Percentiles rank a stretch among this genome's conserved stretches.
These are phyloP conservation scores for Tympanopsis confertula DNA, from an alignment of 2,329 filamentous ascomycete species.

Conservation along the genomic window DNA sequence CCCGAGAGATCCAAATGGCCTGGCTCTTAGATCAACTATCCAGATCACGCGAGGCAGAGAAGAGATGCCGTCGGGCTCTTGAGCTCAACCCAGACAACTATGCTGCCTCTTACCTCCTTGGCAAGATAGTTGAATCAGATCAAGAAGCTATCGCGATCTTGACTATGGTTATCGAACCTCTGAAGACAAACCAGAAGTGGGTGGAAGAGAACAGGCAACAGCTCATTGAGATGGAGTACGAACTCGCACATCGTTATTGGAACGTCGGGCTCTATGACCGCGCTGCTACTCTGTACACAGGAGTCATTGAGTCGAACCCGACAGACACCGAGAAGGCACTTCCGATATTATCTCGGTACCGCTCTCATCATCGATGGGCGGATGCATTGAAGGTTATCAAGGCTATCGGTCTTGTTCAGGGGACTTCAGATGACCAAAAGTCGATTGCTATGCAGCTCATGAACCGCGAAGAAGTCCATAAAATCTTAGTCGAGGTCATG, in stretches of 20 bases:
- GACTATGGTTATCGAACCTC: constrained; percentile 9
- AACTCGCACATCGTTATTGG: neutral
- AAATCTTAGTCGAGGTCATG: too few species aligned
- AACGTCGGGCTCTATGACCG: neutral
- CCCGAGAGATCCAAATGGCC: constrained; percentile 13
- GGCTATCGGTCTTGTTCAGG: too few species aligned
- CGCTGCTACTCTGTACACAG: neutral
- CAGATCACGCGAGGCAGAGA: constrained; percentile 10
- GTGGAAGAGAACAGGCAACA: constrained; percentile 9
- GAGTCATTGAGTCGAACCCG: neutral
- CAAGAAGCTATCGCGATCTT: constrained; percentile 6
- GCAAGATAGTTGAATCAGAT: constrained; percentile 10
- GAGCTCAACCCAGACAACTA: constrained; percentile 15
- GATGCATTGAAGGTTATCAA: too few species aligned
- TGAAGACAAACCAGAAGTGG: constrained; percentile 12
- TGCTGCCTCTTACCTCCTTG: constrained; percentile 16
- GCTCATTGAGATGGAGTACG: neutral
- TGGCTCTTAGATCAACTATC: constrained; percentile 11
- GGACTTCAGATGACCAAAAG: too few species aligned
- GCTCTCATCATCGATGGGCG: neutral
- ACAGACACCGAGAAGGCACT: neutral
- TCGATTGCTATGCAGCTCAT: too few species aligned
- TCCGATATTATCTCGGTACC: neutral
- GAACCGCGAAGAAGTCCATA: too few species aligned
- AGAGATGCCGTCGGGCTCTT: constrained; percentile 11